Base-by-base conservation (phyloP, 1,139 yeast genomes). In the Candida pseudoviswanathii region DNA sequence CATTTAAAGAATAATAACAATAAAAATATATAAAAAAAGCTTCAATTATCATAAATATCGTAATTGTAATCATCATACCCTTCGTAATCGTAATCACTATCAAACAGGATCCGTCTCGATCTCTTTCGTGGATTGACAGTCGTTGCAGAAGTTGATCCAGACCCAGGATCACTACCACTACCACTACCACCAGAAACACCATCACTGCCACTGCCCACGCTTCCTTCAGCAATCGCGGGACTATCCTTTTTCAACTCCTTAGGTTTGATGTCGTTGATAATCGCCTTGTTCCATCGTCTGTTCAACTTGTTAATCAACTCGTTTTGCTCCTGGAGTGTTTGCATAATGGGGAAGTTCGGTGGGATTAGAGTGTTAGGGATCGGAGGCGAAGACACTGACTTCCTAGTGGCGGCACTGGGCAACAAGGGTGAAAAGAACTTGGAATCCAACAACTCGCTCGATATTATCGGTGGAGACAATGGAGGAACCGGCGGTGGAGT, bases 261-360 rank as follows among this genome's bases (percentile, higher is more conserved):
- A 2, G 32, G 31, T n/a, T 46, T 46, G 21, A 43, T 11, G 11
- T 43, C 48, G 41, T 43, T 45, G 16, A 53, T 41, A 22, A 51
- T 49, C 3, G 65, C 53, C 51, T 65, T 66, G 55, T 71, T 73
- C 78, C 78, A 71, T 50, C 67, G 70, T 40, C 67, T 64, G 53
- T 72, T 73, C 44, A 73, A 58, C 56, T 71, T 64, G 38, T 62
- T 64, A 29, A 75, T 66, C 43, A 73, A 61, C 46, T 68, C 66
- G 52, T 69, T 71, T 49, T 73, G 78, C 44, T 67, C 66, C 7
- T 55, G 55, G 8, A 64, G 47, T 8, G 63, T 56, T 31, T 53
- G 52, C 45, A 58, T 45, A 1, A 43, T 43, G 41, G 50, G 47
- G 11, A 38, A 41, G 39, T 33, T 40, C 40, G 47, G 33, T 27